Conservation (phyloP, 148 eudicot species). For the Pharnaceum exiguum region DNA sequence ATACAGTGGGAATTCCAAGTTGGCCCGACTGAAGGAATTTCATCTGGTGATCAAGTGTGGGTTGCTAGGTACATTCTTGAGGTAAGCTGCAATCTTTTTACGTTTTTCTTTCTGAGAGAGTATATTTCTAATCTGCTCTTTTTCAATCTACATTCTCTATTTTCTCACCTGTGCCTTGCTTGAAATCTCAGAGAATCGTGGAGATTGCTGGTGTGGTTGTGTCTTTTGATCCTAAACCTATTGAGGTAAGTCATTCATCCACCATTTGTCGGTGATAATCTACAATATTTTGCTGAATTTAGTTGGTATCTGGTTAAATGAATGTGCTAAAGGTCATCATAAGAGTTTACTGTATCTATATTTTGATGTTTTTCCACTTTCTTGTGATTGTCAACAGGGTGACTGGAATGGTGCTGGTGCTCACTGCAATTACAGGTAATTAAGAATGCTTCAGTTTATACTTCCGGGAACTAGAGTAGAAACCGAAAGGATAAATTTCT, state of each 20-base stretch:
- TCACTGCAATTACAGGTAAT: slow-evolving; percentile 64
- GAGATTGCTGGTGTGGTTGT: slow-evolving; percentile 44
- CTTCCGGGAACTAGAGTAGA: background rate
- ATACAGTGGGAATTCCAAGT: slow-evolving; percentile 57
- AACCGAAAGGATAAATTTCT: background rate
- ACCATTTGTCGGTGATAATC: too few species aligned
- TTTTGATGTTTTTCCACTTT: too few species aligned
- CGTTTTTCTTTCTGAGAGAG: background rate
- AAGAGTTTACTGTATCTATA: too few species aligned
- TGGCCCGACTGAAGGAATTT: slow-evolving; percentile 48
- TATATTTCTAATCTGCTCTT: background rate
- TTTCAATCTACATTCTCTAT: background rate
- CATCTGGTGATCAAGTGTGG: slow-evolving; percentile 56
- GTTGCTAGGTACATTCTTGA: slow-evolving; percentile 52
- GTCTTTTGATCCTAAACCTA: slow-evolving; percentile 52
- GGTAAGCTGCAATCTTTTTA: slow-evolving; percentile 16
- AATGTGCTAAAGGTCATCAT: background rate
- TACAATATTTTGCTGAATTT: background rate
- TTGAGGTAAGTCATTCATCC: slow-evolving; percentile 24
- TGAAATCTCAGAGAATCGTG: slow-evolving; percentile 39
- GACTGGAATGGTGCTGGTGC: slow-evolving; percentile 84
- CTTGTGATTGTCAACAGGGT: slow-evolving; percentile 28
- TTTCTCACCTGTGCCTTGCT: background rate
- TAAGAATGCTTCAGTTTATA: background rate
- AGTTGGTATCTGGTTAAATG: background rate